Conservation (phyloP, 2,329 filamentous ascomycete species). For the Xylaria polymorpha region DNA sequence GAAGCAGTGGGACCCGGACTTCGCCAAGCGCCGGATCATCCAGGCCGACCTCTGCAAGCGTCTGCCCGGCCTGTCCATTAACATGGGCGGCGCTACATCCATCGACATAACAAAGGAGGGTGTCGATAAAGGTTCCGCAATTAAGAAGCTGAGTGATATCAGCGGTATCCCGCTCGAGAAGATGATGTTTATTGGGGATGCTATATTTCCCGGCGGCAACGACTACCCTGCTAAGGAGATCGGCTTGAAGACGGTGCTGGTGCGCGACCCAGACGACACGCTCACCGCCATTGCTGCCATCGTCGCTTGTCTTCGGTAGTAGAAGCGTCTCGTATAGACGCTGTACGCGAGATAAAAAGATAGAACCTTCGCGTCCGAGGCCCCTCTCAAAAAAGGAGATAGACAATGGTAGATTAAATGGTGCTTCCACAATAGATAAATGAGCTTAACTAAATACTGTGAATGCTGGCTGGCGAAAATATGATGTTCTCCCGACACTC, state of each 20-base stretch:
- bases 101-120: conserved; percentile 56
- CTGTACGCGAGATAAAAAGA: not conserved
- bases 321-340: not conserved
- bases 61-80: conserved; percentile 54
- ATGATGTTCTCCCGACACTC: too few relatives aligned
- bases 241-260: conserved; percentile 42
- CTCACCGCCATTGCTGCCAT: conserved; percentile 42
- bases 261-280: conserved; percentile 41
- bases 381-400: not conserved
- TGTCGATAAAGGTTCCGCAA: conserved; percentile 53
- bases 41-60: conserved; percentile 52
- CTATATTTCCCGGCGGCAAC: conserved; percentile 48
- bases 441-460: too few relatives aligned
- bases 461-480: too few relatives aligned
- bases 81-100: conserved; percentile 56
- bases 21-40: conserved; percentile 54
- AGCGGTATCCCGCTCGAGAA: conserved; percentile 52
- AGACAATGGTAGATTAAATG: not conserved
- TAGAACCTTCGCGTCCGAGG: not conserved
- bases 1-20: conserved; percentile 54
- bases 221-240: conserved; percentile 53
- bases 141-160: conserved; percentile 45
- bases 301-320: conserved; percentile 33
- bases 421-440: not conserved
- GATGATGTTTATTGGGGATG: conserved; percentile 57